Evolutionary conservation across 805 yeast genomes (phyloP).

Genomic region (Wickerhamomyces chambardii): DNA sequence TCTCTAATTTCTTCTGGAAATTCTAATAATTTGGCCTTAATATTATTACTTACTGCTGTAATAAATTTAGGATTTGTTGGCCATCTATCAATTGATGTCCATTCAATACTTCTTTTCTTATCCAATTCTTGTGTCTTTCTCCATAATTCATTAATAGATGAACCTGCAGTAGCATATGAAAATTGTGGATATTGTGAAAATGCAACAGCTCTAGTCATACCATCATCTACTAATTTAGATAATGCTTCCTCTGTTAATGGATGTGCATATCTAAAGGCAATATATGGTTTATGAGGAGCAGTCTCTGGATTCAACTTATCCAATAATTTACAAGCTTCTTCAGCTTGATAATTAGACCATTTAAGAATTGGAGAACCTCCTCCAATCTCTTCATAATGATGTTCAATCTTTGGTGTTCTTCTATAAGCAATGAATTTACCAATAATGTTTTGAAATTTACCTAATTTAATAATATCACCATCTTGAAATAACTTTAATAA

Average conservation of each 20-base stretch:
- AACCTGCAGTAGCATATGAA: constrained; percentile 90
- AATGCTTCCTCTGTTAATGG: constrained; percentile 87
- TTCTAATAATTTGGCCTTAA: constrained; percentile 49
- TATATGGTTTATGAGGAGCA: constrained; percentile 94
- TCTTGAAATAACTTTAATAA: constrained; percentile 76
- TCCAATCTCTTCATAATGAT: constrained; percentile 81
- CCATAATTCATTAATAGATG: constrained; percentile 80
- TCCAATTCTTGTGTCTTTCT: constrained; percentile 60
- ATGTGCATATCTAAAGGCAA: constrained; percentile 90
- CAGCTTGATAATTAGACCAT: constrained; percentile 86
- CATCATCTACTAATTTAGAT: constrained; percentile 68
- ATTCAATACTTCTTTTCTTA: constrained; percentile 61
- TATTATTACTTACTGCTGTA: constrained; percentile 66
- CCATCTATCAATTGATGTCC: constrained; percentile 96
- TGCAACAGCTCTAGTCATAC: constrained; percentile 85
- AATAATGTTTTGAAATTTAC: constrained; percentile 59
- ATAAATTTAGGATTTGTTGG: constrained; percentile 80
- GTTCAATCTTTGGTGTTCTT: constrained; percentile 80
- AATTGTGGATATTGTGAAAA: constrained; percentile 97
- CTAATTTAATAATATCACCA: constrained; percentile 84
- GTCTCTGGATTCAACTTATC: constrained; percentile 72
- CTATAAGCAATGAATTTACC: constrained; percentile 81
- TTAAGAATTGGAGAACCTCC: constrained; percentile 95
- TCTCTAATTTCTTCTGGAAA: constrained; percentile 56
- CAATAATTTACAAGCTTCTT: constrained; percentile 67